Base-by-base conservation (phyloP, 2,329 filamentous ascomycete species). In the Beauveria medogensis region DNA sequence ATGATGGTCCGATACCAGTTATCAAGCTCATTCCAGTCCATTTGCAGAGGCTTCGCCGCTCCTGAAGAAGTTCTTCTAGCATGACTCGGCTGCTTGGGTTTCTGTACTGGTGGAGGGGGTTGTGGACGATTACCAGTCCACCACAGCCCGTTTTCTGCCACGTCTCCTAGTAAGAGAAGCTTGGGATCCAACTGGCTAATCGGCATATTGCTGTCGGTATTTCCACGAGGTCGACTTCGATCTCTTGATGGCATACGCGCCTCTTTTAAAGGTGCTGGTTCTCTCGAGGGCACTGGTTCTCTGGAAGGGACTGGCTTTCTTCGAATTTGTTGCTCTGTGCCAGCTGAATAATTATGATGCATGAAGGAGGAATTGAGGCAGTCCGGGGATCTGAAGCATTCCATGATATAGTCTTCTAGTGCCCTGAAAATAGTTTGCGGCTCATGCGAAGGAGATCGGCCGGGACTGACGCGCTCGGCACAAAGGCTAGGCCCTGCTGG, bases 121-220 rank as follows among this genome's bases (percentile, higher is more conserved):
- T 62, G 44, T 4, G 53, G 18, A 28, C 47, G 47, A n/a, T 41
- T 80, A 2, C 87, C 89, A 52, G 87, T 86, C 89, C 90, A 93
- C 90, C 89, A 93, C 8, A 82, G 83, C 2, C 89, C 90, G 69
- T 94, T 94, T 69, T 94, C 90, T 1, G 87, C 88, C 65, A 92
- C 80, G 67, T 92, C 84, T 2, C 89, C 90, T 2, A 92, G 72
- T 7, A 92, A 77, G 22, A 93, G 75, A 5, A 89, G 82, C 69
- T 92, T 94, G 1, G 88, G 83, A 69, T 94, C 90, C 22, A 92
- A 74, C 55, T 90, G 86, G 41, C 28, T 50, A 16, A 81, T 80
- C 3, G 44, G 22, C 52, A 59, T 66, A 67, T 20, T 66, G 58
- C 37, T 62, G 44, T 24, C 66, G 61, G 6, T 66, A 64, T 54